Percentiles rank a stretch among this genome's conserved stretches.
Conservation (phyloP, 148 eudicot species). For the Diospyros kaki region DNA sequence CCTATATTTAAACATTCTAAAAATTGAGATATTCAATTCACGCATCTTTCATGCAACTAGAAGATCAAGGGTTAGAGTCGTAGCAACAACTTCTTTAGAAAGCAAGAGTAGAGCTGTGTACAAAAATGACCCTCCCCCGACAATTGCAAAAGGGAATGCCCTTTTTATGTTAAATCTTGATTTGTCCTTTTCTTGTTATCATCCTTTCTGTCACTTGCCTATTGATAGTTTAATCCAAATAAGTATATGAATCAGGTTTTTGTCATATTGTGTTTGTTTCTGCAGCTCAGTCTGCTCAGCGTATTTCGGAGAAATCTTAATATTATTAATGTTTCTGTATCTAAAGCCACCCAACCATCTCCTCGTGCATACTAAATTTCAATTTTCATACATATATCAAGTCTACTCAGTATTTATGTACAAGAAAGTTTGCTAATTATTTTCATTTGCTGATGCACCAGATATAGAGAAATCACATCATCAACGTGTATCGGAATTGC, state of each 20-base stretch:
- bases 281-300: slow-evolving; percentile 18
- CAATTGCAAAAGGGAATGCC: too few relatives aligned
- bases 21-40: too few relatives aligned
- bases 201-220: background rate
- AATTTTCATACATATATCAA: background rate
- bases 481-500: slow-evolving; percentile 94
- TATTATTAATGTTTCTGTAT: background rate
- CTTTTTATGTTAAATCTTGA: background rate
- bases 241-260: background rate
- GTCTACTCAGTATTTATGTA: background rate
- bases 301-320: slow-evolving; percentile 26
- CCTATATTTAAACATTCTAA: too few relatives aligned
- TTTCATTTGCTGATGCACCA: slow-evolving; percentile 22
- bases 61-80: too few relatives aligned
- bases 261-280: background rate
- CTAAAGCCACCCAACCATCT: background rate
- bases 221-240: background rate
- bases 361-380: background rate
- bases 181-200: background rate
- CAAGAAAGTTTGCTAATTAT: background rate
- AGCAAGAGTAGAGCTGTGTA: too few relatives aligned
- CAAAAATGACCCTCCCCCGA: too few relatives aligned
- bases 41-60: too few relatives aligned
- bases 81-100: too few relatives aligned
- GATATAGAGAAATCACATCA: slow-evolving; percentile 62